Percentiles rank a stretch among this genome's conserved stretches.
Conservation (phyloP, 495 filamentous ascomycete species). For the Parmelia sp. region DNA sequence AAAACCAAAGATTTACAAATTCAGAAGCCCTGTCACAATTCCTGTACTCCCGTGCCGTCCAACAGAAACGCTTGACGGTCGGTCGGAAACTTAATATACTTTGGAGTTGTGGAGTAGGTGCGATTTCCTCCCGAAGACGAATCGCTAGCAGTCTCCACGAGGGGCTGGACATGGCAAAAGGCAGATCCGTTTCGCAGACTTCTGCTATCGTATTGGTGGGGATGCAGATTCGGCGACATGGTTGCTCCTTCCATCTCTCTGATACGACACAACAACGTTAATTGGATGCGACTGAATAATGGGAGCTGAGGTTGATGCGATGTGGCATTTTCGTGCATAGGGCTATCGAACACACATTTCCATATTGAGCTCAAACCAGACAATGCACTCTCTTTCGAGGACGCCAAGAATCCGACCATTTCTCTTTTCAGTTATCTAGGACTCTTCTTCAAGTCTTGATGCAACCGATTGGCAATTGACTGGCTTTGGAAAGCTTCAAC, state of each 20-base stretch:
- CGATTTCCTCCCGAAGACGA: neutral
- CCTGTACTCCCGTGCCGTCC: neutral
- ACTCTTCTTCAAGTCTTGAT: neutral
- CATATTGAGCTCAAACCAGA: slow-evolving; percentile 15
- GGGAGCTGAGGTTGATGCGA: slow-evolving; percentile 6
- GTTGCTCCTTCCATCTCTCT: slow-evolving; percentile 9
- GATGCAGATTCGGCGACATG: slow-evolving; percentile 6
- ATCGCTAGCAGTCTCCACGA: neutral
- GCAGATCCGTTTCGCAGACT: neutral
- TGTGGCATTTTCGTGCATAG: slow-evolving; percentile 16
- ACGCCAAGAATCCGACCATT: neutral
- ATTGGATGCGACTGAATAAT: neutral
- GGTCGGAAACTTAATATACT: neutral
- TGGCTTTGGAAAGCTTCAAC: neutral
- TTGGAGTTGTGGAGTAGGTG: neutral
- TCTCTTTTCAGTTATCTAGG: neutral
- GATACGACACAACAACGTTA: neutral
- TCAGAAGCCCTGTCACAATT: neutral
- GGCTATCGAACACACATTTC: slow-evolving; percentile 14
- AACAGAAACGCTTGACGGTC: neutral
- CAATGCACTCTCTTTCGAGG: slow-evolving; percentile 1
- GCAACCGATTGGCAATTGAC: neutral
- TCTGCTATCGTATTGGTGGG: slow-evolving; percentile 16
- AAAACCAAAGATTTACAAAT: too few relatives aligned
- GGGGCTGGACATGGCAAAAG: slow-evolving; percentile 5